phyloP scores from a whole-genome alignment of 108 stramenopile species.

The Craspedostauros australis region DNA sequence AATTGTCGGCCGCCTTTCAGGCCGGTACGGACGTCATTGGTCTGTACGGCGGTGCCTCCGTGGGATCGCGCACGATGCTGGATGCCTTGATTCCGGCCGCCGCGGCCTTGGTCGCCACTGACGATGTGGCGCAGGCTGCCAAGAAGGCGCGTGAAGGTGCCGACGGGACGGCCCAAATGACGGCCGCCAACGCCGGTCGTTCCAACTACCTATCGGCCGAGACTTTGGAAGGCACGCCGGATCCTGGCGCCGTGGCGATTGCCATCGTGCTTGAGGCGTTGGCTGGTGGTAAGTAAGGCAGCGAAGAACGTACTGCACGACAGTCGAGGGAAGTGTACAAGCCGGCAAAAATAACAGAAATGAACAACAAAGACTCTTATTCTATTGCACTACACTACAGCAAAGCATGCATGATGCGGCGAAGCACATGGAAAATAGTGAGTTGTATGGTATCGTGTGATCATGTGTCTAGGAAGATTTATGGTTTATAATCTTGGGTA shows the following conservation, averaged over 20 bases:
- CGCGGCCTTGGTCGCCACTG: constrained; percentile 22
- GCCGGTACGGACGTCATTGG: constrained; percentile 84
- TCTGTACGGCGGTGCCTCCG: constrained; percentile 88
- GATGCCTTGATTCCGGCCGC: constrained; percentile 90
- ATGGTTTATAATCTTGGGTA: too few relatives aligned
- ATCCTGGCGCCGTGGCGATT: constrained; percentile 95
- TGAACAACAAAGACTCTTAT: too few relatives aligned
- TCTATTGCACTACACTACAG: too few relatives aligned
- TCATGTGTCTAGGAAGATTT: too few relatives aligned
- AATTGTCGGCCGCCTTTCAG: constrained; percentile 64
- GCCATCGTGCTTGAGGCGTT: constrained; percentile 81
- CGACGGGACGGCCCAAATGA: constrained; percentile 84
- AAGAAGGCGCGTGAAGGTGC: constrained; percentile 76
- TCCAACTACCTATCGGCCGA: constrained; percentile 90
- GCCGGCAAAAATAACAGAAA: too few relatives aligned
- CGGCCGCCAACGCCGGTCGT: constrained; percentile 82
- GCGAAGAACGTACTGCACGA: background rate
- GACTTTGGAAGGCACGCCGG: constrained; percentile 80
- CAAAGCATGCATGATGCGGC: too few relatives aligned
- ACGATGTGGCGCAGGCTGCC: constrained; percentile 44
- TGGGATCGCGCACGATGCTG: constrained; percentile 93
- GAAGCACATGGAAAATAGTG: too few relatives aligned
- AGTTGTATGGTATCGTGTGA: too few relatives aligned
- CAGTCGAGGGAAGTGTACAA: too few relatives aligned
- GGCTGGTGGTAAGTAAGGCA: constrained; percentile 3